These are phyloP conservation scores for Backusella australiensis DNA, from an alignment of 192 early-diverging fungal genomes.

Conservation along the genomic window DNA sequence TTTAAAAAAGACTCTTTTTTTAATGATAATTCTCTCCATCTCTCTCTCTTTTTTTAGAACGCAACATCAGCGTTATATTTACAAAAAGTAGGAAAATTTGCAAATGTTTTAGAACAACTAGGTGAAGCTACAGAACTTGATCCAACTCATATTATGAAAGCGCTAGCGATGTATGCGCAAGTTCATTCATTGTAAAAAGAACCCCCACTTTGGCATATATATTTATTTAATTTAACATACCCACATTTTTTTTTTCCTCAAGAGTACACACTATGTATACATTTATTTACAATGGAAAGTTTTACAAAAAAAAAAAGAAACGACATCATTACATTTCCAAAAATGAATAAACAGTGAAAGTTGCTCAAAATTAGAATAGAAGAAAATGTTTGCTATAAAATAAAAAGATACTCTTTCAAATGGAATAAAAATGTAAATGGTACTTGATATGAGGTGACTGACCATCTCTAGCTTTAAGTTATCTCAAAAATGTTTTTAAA, in stretches of 20 bases:
- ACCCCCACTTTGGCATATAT: background rate
- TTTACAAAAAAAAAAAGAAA: background rate
- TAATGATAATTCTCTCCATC: background rate
- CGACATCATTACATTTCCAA: background rate
- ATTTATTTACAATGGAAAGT: background rate
- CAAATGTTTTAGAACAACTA: slow-evolving; percentile 54
- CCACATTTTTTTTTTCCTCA: background rate
- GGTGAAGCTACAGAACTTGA: slow-evolving; percentile 58
- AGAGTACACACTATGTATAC: background rate
- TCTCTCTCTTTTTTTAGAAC: slow-evolving; percentile 40
- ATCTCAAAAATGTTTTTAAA: no score
- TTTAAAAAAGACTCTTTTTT: background rate
- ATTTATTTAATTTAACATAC: background rate
- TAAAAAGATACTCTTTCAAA: background rate
- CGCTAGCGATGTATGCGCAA: slow-evolving; percentile 62
- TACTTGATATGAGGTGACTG: background rate
- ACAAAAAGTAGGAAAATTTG: slow-evolving; percentile 51
- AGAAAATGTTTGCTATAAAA: background rate
- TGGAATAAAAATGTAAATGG: background rate
- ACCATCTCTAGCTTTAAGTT: no score
- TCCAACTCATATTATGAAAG: slow-evolving; percentile 56
- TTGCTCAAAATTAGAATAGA: background rate
- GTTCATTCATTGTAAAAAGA: slow-evolving; percentile 5
- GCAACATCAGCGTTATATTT: slow-evolving; percentile 58
- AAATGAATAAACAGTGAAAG: background rate